Conservation (phyloP, 2,329 filamentous ascomycete species). For the Botryotinia convoluta region DNA sequence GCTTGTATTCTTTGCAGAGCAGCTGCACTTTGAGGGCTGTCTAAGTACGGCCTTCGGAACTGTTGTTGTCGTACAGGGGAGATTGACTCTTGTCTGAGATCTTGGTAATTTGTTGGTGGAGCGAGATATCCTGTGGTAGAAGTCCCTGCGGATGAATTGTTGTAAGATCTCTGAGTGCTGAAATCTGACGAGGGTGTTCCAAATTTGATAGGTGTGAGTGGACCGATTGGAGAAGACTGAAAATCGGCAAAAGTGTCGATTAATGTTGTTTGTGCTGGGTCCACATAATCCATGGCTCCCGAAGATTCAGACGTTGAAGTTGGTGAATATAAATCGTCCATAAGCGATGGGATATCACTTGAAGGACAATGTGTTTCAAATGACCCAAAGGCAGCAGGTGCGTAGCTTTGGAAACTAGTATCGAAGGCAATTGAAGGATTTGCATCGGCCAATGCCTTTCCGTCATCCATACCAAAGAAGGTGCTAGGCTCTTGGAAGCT, state of each 20-base stretch:
- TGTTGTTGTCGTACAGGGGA: constrained; percentile 18
- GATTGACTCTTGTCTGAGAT: constrained; percentile 8
- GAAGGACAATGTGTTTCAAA: constrained; percentile 22
- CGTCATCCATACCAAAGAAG: constrained; percentile 18
- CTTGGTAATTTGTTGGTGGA: background rate
- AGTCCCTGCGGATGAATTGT: background rate
- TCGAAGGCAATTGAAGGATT: constrained; percentile 18
- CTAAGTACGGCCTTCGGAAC: constrained; percentile 13
- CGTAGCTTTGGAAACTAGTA: constrained; percentile 17
- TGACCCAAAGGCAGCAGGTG: constrained; percentile 2
- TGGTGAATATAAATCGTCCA: constrained; percentile 28
- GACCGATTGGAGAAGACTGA: constrained; percentile 20
- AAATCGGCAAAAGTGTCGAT: constrained; percentile 24
- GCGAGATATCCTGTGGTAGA: constrained; percentile 6
- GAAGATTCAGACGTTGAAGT: constrained; percentile 25
- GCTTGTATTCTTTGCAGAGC: constrained; percentile 23
- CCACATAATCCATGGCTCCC: constrained; percentile 29
- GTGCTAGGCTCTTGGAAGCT: constrained; percentile 22
- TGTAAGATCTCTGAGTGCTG: background rate
- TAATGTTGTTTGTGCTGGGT: constrained; percentile 34
- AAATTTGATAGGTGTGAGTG: constrained; percentile 17
- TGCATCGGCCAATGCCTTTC: constrained; percentile 18
- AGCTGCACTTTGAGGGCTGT: constrained; percentile 9
- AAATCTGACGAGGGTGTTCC: constrained; percentile 14
- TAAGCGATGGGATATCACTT: constrained; percentile 24